Conservation (phyloP, 805 yeast species). For the Zygosaccharomyces bisporus region DNA sequence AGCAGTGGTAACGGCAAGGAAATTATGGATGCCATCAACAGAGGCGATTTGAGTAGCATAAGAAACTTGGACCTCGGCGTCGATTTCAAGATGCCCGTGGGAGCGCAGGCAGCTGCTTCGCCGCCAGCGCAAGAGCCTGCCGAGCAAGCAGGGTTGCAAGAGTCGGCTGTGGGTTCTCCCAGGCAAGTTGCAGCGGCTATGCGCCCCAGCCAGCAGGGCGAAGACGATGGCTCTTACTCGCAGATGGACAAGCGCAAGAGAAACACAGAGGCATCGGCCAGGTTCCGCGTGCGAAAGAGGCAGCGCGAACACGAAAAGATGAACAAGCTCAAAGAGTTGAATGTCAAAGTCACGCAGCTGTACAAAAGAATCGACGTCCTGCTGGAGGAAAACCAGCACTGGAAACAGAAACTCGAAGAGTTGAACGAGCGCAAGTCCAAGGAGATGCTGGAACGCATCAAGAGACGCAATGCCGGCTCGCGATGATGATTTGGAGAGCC, state of each 20-base stretch:
- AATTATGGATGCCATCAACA: constrained; percentile 29
- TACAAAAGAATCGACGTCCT: constrained; percentile 24
- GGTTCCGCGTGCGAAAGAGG: constrained; percentile 63
- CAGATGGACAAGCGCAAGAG: background rate
- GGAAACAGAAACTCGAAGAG: constrained; percentile 28
- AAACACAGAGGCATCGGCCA: constrained; percentile 91
- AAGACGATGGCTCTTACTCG: background rate
- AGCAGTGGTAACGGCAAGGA: constrained; percentile 31
- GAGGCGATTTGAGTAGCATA: constrained; percentile 16
- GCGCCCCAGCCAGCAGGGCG: background rate
- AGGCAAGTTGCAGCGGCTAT: background rate
- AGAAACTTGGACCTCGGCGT: constrained; percentile 11
- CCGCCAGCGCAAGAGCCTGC: background rate
- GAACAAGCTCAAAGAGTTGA: constrained; percentile 20
- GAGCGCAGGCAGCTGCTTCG: background rate
- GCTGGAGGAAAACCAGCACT: constrained; percentile 30
- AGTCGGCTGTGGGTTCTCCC: background rate
- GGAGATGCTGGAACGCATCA: constrained; percentile 28
- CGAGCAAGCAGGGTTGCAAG: background rate
- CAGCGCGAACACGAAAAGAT: constrained; percentile 26
- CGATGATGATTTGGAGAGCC: constrained; percentile 1
- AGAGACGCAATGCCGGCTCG: constrained; percentile 17
- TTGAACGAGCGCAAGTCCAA: constrained; percentile 30
- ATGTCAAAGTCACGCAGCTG: constrained; percentile 21
- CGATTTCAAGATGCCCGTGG: constrained; percentile 7